Percentiles rank a stretch among this genome's conserved stretches.
These are phyloP conservation scores for Chamaecrista fasciculata DNA, from an alignment of 306 rosid genomes.

Conservation along the genomic window DNA sequence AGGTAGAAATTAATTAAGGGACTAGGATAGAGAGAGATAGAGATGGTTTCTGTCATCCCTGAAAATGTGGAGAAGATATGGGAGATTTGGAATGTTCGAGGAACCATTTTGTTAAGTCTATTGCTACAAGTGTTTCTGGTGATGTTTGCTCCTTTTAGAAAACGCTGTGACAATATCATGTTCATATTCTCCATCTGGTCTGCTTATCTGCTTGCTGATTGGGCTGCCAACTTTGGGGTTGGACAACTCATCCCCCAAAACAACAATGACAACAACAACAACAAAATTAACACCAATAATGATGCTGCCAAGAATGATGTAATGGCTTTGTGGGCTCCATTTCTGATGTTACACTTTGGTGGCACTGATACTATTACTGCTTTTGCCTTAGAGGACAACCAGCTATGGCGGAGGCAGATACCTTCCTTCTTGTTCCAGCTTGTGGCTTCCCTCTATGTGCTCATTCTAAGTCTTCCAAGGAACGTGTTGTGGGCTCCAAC, in stretches of 20 bases:
- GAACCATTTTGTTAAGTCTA: background rate
- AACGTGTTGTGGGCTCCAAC: constrained; percentile 29
- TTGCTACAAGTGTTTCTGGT: background rate
- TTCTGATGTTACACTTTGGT: constrained; percentile 26
- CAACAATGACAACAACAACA: rapidly evolving
- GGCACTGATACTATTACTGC: constrained; percentile 40
- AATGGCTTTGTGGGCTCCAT: constrained; percentile 30
- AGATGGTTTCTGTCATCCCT: background rate
- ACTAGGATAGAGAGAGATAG: background rate
- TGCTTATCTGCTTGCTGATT: constrained; percentile 2
- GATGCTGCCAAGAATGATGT: background rate
- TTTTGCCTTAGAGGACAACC: constrained; percentile 41
- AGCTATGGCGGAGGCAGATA: constrained; percentile 41
- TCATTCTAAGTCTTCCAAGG: constrained; percentile 21
- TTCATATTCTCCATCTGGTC: background rate
- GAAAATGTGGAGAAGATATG: background rate
- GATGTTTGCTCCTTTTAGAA: background rate
- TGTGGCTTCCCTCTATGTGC: constrained; percentile 3
- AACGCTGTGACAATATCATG: background rate
- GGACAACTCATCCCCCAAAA: constrained; percentile 1
- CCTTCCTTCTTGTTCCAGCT: constrained; percentile 27
- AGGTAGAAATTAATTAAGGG: background rate
- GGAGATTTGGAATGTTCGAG: background rate
- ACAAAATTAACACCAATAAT: background rate
- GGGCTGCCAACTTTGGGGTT: constrained; percentile 4